Percentiles rank a stretch among this genome's conserved stretches.
phyloP scores from a whole-genome alignment of 2,329 filamentous ascomycete species.

The Plenodomus tracheiphilus region DNA sequence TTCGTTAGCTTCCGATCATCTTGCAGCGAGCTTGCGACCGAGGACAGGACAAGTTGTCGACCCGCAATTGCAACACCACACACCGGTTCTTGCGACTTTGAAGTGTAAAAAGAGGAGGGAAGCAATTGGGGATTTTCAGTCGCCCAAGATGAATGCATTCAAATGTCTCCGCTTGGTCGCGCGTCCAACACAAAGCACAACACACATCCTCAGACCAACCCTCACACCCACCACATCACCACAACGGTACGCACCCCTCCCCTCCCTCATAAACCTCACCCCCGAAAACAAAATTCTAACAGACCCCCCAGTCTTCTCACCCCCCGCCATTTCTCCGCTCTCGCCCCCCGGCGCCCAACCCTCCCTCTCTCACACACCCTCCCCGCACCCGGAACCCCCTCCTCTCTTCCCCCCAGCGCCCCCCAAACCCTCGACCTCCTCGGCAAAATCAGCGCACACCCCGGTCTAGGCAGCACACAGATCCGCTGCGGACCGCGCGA shows the following conservation, averaged over 20 bases:
- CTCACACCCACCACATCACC: slow-evolving; percentile 15
- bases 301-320: slow-evolving; percentile 3
- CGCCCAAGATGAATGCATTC: slow-evolving; percentile 35
- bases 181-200: slow-evolving; percentile 20
- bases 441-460: slow-evolving; percentile 42
- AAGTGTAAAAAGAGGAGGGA: neutral
- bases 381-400: slow-evolving; percentile 17
- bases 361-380: slow-evolving; percentile 23
- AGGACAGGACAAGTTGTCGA: neutral
- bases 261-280: neutral
- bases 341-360: slow-evolving; percentile 31
- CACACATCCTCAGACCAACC: slow-evolving; percentile 26
- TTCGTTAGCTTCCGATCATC: slow-evolving; percentile 12
- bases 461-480: slow-evolving; percentile 44
- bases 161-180: slow-evolving; percentile 34
- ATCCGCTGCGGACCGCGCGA: slow-evolving; percentile 54
- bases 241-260: slow-evolving; percentile 22
- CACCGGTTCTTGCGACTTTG: neutral
- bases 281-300: neutral
- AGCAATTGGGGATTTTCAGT: neutral
- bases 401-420: slow-evolving; percentile 11
- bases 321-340: slow-evolving; percentile 33
- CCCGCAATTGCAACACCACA: neutral
- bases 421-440: slow-evolving; percentile 40
- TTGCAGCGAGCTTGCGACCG: slow-evolving; percentile 16